A percentile compares a stretch with the other conserved stretches of the same genome.
Conservation (phyloP, 1,284 basidiomycete genomes). For the Lentinus polychrous region DNA sequence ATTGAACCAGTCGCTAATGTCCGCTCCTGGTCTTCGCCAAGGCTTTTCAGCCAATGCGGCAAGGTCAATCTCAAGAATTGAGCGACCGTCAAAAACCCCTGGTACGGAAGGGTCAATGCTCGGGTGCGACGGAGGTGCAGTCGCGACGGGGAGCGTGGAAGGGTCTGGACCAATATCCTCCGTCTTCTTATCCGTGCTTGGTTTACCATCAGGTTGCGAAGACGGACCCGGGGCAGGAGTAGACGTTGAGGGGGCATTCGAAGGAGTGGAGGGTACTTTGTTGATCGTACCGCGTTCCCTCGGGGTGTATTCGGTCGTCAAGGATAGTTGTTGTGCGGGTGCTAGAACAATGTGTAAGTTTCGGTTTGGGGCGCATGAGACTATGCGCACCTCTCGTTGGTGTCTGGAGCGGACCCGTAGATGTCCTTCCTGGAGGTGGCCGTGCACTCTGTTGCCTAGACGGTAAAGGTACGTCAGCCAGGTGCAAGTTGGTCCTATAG, state of each 20-base stretch:
- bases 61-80: conserved; percentile 87
- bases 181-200: not conserved
- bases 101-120: conserved; percentile 61
- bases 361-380: not conserved
- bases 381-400: conserved; percentile 31
- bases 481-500: not conserved
- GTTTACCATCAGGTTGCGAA: conserved; percentile 1
- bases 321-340: conserved; percentile 41
- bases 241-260: conserved; percentile 22
- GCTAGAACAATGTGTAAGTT: conserved; percentile 7
- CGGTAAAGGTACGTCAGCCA: not conserved
- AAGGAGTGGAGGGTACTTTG: conserved; percentile 22
- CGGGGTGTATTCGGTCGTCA: conserved; percentile 89
- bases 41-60: conserved; percentile 80
- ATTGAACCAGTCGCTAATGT: conserved; percentile 98
- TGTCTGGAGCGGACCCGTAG: conserved; percentile 29
- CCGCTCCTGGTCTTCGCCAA: conserved; percentile 90
- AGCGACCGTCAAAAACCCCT: conserved; percentile 71
- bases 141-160: conserved; percentile 52
- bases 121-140: conserved; percentile 70
- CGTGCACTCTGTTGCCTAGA: conserved; percentile 14
- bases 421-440: conserved; percentile 22
- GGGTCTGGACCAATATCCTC: conserved; percentile 43
- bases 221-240: conserved; percentile 14
- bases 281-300: conserved; percentile 54